These are phyloP conservation scores for Pyrenochaeta sp. DNA, from an alignment of 2,329 filamentous ascomycete species.

Conservation along the genomic window DNA sequence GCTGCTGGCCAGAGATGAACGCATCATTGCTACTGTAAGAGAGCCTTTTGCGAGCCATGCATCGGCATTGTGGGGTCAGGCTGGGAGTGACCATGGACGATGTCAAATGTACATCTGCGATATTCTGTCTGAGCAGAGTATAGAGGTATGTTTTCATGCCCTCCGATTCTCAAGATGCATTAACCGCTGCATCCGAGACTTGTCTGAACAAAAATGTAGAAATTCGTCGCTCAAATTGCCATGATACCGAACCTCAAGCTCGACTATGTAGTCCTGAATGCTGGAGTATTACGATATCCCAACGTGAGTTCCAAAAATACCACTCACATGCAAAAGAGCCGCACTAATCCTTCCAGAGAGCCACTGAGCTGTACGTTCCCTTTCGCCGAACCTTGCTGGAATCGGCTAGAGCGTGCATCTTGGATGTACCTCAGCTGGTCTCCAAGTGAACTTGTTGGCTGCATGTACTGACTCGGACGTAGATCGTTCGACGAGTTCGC, in stretches of 20 bases:
- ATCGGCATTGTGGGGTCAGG: conserved; percentile 50
- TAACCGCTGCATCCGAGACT: too few relatives aligned
- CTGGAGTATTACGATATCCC: conserved; percentile 63
- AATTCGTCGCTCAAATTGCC: conserved; percentile 52
- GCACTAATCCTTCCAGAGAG: conserved; percentile 53
- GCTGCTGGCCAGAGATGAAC: conserved; percentile 55
- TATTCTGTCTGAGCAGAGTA: conserved; percentile 61
- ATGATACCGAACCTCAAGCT: conserved; percentile 54
- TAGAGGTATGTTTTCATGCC: conserved; percentile 46
- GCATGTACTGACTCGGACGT: conserved; percentile 8
- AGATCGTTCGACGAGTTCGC: conserved; percentile 63
- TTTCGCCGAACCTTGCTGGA: conserved; percentile 25
- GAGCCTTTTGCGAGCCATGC: conserved; percentile 51
- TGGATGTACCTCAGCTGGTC: conserved; percentile 13
- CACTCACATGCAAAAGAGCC: conserved; percentile 15
- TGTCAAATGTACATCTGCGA: conserved; percentile 61
- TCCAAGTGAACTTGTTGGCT: conserved; percentile 1
- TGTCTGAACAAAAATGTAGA: too few relatives aligned
- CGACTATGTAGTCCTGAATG: conserved; percentile 65
- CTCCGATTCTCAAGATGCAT: too few relatives aligned
- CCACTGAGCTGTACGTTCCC: conserved; percentile 57
- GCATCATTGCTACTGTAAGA: conserved; percentile 61
- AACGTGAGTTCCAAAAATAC: conserved; percentile 54
- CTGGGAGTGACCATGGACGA: conserved; percentile 54
- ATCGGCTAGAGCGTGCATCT: conserved; percentile 31